Conservation (phyloP, 1,284 basidiomycete genomes). For the Apiotrichum sp. region DNA sequence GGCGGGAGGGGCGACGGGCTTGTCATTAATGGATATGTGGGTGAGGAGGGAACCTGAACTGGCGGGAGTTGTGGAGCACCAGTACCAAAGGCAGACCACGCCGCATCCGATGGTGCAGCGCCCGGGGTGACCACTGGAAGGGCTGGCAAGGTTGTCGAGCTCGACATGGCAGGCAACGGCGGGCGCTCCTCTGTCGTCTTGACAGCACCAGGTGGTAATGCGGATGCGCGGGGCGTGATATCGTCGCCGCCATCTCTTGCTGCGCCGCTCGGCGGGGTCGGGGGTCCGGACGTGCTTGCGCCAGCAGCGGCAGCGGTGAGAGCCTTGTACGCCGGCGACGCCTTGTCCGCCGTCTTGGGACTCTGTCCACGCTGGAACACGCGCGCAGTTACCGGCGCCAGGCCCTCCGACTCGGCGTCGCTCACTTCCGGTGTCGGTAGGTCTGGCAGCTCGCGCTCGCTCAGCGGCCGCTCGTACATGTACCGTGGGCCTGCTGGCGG, state of each 20-base stretch:
- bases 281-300: not conserved
- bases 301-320: too few species aligned
- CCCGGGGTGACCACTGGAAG: too few species aligned
- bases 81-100: too few species aligned
- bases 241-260: too few species aligned
- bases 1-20: not conserved
- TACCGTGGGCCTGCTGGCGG: not conserved
- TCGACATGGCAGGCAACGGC: too few species aligned
- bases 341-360: not conserved
- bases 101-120: too few species aligned
- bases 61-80: too few species aligned
- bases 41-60: too few species aligned
- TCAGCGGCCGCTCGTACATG: not conserved
- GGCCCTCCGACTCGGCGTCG: conserved; percentile 1
- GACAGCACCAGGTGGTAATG: too few species aligned
- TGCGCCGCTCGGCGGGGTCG: not conserved
- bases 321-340: not conserved
- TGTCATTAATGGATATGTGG: not conserved
- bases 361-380: conserved; percentile 1
- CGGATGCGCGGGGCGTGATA: too few species aligned
- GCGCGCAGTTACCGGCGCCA: not conserved
- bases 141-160: too few species aligned
- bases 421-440: conserved; percentile 1
- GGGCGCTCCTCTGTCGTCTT: too few species aligned
- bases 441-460: not conserved